Base-by-base conservation (phyloP, 2,329 filamentous ascomycete genomes). In the Septoria linicola region DNA sequence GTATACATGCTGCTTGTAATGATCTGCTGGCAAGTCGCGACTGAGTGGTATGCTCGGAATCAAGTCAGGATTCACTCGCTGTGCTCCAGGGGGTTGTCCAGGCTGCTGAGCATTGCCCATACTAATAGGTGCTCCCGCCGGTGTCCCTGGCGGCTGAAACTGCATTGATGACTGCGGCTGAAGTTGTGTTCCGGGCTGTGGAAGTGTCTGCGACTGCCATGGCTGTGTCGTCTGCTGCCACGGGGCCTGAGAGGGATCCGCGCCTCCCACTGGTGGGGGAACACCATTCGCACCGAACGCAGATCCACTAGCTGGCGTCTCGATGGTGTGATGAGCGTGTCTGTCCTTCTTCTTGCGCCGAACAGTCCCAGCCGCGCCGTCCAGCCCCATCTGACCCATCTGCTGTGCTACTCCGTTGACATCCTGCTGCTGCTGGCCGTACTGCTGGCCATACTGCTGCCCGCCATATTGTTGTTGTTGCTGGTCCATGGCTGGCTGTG, bases 21-120 rank as follows among this genome's bases (percentile, higher is more conserved):
- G 87, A 59, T 87, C 84, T 59, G 93, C 88, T 6, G 88, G 80
- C 6, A 81, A 72, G 70, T 99, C 93, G 73, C 93, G 83, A 62
- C 90, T 88, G 61, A 85, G 73, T 10, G 93, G 91, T 43, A 99
- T 82, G 67, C 91, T 96, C 35, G 93, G 93, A 63, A 96, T 88
- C 64, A 96, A 89, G 66, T 97, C 90, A 14, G 90, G 84, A 55
- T 96, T 89, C 47, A 97, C 88, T 64, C 84, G 83, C 44, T 87
- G 84, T 7, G 84, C 82, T 20, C 59, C 63, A 16, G 54, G 59
- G 43, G 53, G 41, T 20, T 57, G 41, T 14, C 55, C 59, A 39
- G 58, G 58, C 40, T 63, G 63, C 34, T 58, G 59, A 20, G 60
- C 57, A 17, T 50, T 48, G 32, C 57, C 59, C 63, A 67, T 66